Conservation (phyloP, 768 basidiomycete genomes). For the Russula dissimulans region DNA sequence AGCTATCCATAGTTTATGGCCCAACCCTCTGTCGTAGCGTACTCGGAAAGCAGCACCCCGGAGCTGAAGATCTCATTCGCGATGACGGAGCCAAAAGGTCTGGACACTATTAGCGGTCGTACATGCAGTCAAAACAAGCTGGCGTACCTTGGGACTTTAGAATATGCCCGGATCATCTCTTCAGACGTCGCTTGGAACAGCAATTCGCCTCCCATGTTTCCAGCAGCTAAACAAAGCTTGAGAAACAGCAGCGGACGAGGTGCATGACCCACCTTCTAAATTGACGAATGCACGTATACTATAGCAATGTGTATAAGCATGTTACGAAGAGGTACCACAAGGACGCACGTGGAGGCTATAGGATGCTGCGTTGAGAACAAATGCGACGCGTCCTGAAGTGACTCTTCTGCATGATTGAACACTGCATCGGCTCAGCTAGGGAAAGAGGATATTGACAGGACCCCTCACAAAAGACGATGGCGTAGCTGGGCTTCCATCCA, state of each 20-base stretch:
- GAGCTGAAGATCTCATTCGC: constrained; percentile 92
- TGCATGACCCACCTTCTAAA: constrained; percentile 57
- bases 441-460: not conserved
- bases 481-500: constrained; percentile 61
- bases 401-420: constrained; percentile 94
- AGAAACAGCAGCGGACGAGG: not conserved
- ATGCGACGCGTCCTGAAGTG: constrained; percentile 90
- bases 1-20: not conserved
- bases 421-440: constrained; percentile 37
- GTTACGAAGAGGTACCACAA: not conserved
- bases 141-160: constrained; percentile 64
- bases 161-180: constrained; percentile 89
- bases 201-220: constrained; percentile 77
- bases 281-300: constrained; percentile 85
- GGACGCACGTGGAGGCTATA: constrained; percentile 52
- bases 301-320: not conserved
- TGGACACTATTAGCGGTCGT: constrained; percentile 20
- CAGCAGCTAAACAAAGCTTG: constrained; percentile 50
- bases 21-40: constrained; percentile 20
- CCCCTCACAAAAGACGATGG: constrained; percentile 72
- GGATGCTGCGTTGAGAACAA: constrained; percentile 88
- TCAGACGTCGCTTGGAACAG: constrained; percentile 94
- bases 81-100: constrained; percentile 81
- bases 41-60: constrained; percentile 88
- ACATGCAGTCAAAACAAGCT: not conserved